Conservation (phyloP, 2,329 filamentous ascomycete species). For the Trichoderma guizhouense region DNA sequence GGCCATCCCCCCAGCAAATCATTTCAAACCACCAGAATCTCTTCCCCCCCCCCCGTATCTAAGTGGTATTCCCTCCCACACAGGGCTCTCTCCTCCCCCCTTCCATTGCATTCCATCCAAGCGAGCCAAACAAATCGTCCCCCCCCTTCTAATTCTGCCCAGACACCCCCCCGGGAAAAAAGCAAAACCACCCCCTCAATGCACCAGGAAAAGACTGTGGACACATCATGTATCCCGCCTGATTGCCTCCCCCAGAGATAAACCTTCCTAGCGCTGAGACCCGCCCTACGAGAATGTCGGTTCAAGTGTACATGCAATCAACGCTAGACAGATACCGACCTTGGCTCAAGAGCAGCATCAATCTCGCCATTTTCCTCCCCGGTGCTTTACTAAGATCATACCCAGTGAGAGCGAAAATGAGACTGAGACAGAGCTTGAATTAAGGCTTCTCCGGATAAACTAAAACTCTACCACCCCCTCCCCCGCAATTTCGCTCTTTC, state of each 20-base stretch:
- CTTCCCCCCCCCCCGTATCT: not conserved
- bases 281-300: not conserved
- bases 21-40: not conserved
- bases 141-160: not conserved
- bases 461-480: not conserved
- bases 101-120: slow-evolving; percentile 15
- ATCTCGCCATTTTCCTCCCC: not conserved
- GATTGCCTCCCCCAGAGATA: slow-evolving; percentile 11
- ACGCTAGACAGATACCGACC: not conserved
- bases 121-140: slow-evolving; percentile 11
- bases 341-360: not conserved
- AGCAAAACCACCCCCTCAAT: not conserved
- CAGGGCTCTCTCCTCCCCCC: not conserved
- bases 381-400: not conserved
- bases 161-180: not conserved
- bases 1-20: not conserved
- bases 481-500: not conserved
- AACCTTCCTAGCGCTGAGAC: slow-evolving; percentile 13
- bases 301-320: slow-evolving; percentile 4
- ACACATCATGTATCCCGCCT: not conserved
- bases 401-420: not conserved
- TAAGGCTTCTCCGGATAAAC: slow-evolving; percentile 24
- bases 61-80: not conserved
- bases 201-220: not conserved
- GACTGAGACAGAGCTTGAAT: slow-evolving; percentile 19